Evolutionary conservation across 2,329 filamentous ascomycete species (phyloP), one percentile per base, ranked within the genome.

Genomic region (Apiospora hydei): DNA sequence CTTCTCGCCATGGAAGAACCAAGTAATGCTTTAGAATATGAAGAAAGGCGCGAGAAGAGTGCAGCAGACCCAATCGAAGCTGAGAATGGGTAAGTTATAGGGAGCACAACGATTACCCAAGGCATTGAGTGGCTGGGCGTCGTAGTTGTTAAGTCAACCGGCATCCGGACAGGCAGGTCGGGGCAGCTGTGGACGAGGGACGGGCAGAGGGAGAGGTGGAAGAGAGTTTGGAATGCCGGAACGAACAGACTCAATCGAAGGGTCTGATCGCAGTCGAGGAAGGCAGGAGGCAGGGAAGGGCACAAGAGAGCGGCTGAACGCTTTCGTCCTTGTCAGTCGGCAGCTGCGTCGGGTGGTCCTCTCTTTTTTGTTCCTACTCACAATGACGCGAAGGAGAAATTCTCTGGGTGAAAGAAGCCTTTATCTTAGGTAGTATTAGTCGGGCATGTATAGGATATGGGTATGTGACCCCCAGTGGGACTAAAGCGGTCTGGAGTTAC

Each of bases 1-100:
- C 78, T 82, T 85, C 78, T 80, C 82, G 84, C 88, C 88, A 90
- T 90, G 85, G 84, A 77, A 73, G 67, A 72, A 46, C 49, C 34
- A 21, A 41, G 57, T n/a, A 64, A 64, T 44, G 47, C 26, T 66
- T 46, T 70, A 34, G 69, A 64, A 64, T 41, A 64, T 64, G 57
- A 41, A 64, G 57, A 64, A 64, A 64, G 57, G 18, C 34, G 57
- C n/a, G 21, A 41, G 21, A 41, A 64, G 13, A 21, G 10, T n/a
- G 30, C 3, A 26, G n/a, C 24, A n/a, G 57, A 21, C 57, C 57
- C 57, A 64, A 64, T 57, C 46, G 43, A 67, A 47, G 71, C 43
- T 53, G 67, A 38, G 43, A 68, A 68, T 47, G 67, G 67, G 67
- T 64, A 41, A 64, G 30, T 41, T 64, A 41, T 64, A 64, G 30